These are phyloP conservation scores for Insectozyma bohioensis DNA, from an alignment of 1,139 yeast species.

Conservation along the genomic window DNA sequence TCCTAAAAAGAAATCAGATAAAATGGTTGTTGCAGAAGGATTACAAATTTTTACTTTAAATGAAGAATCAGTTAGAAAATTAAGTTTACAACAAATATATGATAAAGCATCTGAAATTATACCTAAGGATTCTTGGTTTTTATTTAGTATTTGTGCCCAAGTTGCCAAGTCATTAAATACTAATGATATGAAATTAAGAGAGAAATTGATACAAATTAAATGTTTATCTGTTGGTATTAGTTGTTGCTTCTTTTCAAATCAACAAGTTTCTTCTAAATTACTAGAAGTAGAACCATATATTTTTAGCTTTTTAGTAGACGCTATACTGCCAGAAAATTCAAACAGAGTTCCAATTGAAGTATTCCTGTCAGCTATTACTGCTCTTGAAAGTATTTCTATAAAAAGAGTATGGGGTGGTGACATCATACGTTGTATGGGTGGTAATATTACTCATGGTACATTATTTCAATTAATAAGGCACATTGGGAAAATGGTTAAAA, in stretches of 20 bases:
- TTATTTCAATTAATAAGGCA: slow-evolving; percentile 70
- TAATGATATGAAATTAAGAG: slow-evolving; percentile 54
- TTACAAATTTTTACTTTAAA: slow-evolving; percentile 44
- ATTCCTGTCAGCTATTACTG: slow-evolving; percentile 60
- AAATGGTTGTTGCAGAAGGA: slow-evolving; percentile 34
- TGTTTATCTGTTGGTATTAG: slow-evolving; percentile 63
- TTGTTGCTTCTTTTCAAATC: slow-evolving; percentile 49
- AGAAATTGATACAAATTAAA: slow-evolving; percentile 61
- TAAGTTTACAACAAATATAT: slow-evolving; percentile 62
- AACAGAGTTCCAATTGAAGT: slow-evolving; percentile 50
- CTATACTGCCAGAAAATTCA: slow-evolving; percentile 59
- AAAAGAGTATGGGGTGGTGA: slow-evolving; percentile 77
- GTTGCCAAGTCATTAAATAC: slow-evolving; percentile 73
- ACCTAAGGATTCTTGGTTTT: slow-evolving; percentile 65
- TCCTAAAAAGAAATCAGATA: slow-evolving; percentile 12
- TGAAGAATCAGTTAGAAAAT: slow-evolving; percentile 49
- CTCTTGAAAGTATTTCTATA: slow-evolving; percentile 70
- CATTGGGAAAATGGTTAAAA: slow-evolving; percentile 49
- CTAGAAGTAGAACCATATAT: slow-evolving; percentile 78
- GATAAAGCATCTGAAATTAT: slow-evolving; percentile 58
- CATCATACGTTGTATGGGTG: slow-evolving; percentile 79
- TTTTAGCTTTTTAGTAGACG: slow-evolving; percentile 67
- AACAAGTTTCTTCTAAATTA: slow-evolving; percentile 60
- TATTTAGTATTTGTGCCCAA: slow-evolving; percentile 61
- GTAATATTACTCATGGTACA: slow-evolving; percentile 84